Percentiles rank a stretch among this genome's conserved stretches.
phyloP scores from a whole-genome alignment of 1,284 basidiomycete genomes.

The Cutaneotrichosporon curvatum region DNA sequence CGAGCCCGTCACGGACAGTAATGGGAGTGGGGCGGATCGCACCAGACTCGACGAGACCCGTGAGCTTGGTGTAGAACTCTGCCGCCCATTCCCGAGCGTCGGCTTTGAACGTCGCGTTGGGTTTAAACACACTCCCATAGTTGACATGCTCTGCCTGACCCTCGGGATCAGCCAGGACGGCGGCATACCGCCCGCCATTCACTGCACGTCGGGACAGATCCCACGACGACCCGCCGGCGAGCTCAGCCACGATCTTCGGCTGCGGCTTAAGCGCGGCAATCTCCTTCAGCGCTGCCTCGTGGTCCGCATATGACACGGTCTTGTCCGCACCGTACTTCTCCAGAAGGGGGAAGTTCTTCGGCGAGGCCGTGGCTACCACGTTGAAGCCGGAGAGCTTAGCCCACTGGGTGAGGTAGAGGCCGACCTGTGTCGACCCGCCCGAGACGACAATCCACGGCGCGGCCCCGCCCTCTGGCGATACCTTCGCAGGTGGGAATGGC shows the following conservation, averaged over 20 bases:
- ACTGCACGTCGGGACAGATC: not conserved
- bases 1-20: conserved; percentile 21
- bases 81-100: too few species aligned
- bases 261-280: not conserved
- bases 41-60: too few species aligned
- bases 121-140: not conserved
- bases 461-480: conserved; percentile 1
- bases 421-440: conserved; percentile 48
- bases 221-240: conserved; percentile 3
- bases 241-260: conserved; percentile 11
- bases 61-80: too few species aligned
- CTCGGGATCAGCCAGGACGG: not conserved
- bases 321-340: conserved; percentile 46
- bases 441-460: conserved; percentile 40
- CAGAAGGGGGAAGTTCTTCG: conserved; percentile 45
- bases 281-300: not conserved
- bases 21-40: conserved; percentile 14
- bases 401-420: conserved; percentile 49
- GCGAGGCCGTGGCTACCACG: conserved; percentile 47
- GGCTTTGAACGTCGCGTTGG: not conserved
- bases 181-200: too few species aligned
- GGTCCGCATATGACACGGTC: conserved; percentile 38
- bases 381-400: conserved; percentile 46
- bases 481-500: not conserved
- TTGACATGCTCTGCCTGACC: not conserved